These are phyloP conservation scores for Chalciporus chontae DNA, from an alignment of 768 basidiomycete genomes.

Conservation along the genomic window DNA sequence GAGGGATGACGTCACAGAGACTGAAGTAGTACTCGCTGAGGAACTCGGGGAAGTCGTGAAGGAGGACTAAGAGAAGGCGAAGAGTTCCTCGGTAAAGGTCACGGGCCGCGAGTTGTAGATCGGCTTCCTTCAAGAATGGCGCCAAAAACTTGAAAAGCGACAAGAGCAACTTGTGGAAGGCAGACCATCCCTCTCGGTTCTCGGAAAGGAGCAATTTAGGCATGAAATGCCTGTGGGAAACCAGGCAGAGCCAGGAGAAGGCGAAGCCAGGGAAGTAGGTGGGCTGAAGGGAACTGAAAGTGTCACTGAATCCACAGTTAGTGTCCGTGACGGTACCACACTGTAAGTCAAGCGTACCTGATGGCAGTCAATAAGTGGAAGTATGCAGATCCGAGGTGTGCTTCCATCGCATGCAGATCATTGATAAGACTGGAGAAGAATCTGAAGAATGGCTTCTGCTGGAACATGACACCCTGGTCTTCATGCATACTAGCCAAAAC, in stretches of 20 bases:
- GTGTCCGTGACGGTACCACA: neutral
- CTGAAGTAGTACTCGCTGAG: constrained; percentile 96
- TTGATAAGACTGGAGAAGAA: constrained; percentile 97
- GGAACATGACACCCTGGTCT: constrained; percentile 86
- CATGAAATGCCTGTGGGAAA: constrained; percentile 97
- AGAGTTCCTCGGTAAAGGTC: constrained; percentile 90
- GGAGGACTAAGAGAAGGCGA: constrained; percentile 86
- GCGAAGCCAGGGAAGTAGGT: constrained; percentile 97
- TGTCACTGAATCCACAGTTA: constrained; percentile 57
- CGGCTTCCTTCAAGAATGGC: constrained; percentile 83
- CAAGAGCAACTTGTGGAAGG: constrained; percentile 91
- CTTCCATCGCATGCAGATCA: constrained; percentile 85
- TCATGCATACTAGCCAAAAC: constrained; percentile 94
- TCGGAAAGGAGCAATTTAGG: constrained; percentile 86
- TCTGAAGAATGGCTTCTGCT: constrained; percentile 97
- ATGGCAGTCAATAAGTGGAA: constrained; percentile 85
- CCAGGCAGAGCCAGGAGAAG: constrained; percentile 95
- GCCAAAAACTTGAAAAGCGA: constrained; percentile 94
- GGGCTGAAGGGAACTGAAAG: constrained; percentile 93
- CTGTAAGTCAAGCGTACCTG: constrained; percentile 47
- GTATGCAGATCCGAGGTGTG: constrained; percentile 83
- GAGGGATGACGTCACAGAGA: constrained; percentile 89
- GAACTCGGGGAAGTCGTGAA: constrained; percentile 99
- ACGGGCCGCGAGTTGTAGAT: constrained; percentile 74
- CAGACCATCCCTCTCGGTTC: constrained; percentile 94